Evolutionary conservation across 2,329 filamentous ascomycete species (phyloP).

Genomic region (Cryphonectria radicalis): DNA sequence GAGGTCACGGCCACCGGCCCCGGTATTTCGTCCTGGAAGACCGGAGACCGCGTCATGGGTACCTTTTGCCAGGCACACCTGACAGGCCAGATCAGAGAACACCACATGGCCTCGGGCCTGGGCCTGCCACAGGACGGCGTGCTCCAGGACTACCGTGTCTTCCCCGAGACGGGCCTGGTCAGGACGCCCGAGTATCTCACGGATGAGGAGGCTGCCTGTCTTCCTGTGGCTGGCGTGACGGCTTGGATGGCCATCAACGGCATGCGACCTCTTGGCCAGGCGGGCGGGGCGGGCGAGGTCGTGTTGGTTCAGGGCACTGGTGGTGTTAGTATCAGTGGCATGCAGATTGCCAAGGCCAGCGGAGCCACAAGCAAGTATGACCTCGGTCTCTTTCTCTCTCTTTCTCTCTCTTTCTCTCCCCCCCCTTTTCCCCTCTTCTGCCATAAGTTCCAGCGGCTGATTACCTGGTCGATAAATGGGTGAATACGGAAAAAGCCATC

Average conservation of each 20-base stretch:
- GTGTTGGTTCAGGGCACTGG: conserved; percentile 61
- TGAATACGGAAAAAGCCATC: conserved; percentile 46
- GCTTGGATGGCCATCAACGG: conserved; percentile 70
- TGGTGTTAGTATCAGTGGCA: conserved; percentile 54
- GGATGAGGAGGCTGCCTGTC: conserved; percentile 62
- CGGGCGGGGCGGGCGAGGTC: conserved; percentile 49
- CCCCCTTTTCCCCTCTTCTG: conserved; percentile 22
- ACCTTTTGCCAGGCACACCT: conserved; percentile 65
- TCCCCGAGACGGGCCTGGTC: conserved; percentile 60
- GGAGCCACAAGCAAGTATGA: conserved; percentile 49
- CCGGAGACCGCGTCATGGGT: conserved; percentile 68
- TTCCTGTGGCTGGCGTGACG: conserved; percentile 66
- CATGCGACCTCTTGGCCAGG: conserved; percentile 57
- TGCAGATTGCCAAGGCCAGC: conserved; percentile 58
- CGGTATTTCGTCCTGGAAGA: conserved; percentile 47
- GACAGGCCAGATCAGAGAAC: conserved; percentile 61
- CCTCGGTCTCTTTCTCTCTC: conserved; percentile 29
- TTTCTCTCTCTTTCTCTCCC: too few species aligned
- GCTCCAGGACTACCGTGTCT: conserved; percentile 63
- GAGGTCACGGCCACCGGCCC: conserved; percentile 56
- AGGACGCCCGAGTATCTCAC: conserved; percentile 59
- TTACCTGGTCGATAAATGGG: conserved; percentile 42
- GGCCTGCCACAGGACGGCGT: conserved; percentile 64
- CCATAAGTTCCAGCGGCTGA: conserved; percentile 34
- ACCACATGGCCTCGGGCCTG: conserved; percentile 60